Evolutionary conservation across 1,284 basidiomycete species (phyloP), one percentile per base, ranked within the genome.

Genomic region (Puccinia coronata): DNA sequence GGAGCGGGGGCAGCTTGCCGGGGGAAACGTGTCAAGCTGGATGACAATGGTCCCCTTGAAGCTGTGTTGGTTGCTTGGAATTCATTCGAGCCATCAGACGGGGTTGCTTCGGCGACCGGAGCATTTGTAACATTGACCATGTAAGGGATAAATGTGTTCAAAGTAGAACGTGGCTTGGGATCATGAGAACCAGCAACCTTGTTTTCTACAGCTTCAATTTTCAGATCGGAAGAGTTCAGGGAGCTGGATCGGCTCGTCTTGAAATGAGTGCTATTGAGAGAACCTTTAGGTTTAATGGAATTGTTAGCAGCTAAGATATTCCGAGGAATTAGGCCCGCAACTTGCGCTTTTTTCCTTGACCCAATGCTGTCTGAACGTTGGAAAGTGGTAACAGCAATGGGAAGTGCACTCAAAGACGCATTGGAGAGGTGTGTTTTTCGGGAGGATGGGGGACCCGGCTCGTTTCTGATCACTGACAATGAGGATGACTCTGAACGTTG

Each of bases 1-100:
- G 77, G 77, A 39, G 77, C 49, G 20, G 77, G 77, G 47, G 67
- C 65, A 70, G 55, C 51, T 49, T 53, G 53, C 16, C 43, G 67
- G 23, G 63, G 77, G 20, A 70, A 59, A 12, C 67, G 77, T 1
- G 53, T 39, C 39, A 69, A 69, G 36, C 51, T 80, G n/a, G 67
- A 70, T 18, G 75, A 67, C 43, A 39, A 57, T 41, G n/a, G 65
- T 47, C 63, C 47, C 11, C 65, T 34, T 12, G 65, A 34, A 34
- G 55, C 6, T 14, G 75, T 28, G 28, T 31, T 39, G 43, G 67
- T 14, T 8, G 51, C 12, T 39, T 57, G 65, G 34, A 59, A 70
- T 1, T 71, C 65, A 69, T 36, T 69, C 41, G 49, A 51, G 36
- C 49, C 61, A 31, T 53, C 75, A 49, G 34, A 41, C 6, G 41